Evolutionary conservation across 1,284 basidiomycete species (phyloP), one percentile per base, ranked within the genome.

Genomic region (Moesziomyces globuligerus): DNA sequence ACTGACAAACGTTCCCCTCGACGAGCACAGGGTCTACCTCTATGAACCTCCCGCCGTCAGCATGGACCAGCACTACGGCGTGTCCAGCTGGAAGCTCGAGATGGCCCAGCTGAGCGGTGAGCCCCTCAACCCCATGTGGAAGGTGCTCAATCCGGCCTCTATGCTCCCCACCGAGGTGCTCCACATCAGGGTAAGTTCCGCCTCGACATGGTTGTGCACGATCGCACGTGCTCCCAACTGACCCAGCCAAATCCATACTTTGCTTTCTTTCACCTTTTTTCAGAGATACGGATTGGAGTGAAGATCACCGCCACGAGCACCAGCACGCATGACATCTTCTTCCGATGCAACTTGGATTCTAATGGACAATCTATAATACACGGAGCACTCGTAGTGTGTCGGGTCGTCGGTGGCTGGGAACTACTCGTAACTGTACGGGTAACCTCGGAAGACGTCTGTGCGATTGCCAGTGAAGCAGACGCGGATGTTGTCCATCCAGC

Each of bases 81-180:
- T 39, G 15, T 39, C 59, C 3, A 50, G 52, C 21, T 62, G 37
- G 26, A 62, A 50, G 43, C 42, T 62, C 37, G 25, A 55, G n/a
- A 55, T 62, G 38, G 52, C 52, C 3, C 52, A 62, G 26, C 29
- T 62, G 38, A 62, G 52, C 40, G 59, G 59, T 3, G 59, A 62
- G 34, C 34, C 25, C n/a, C 40, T 62, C 21, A 62, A 55, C 28
- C 51, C 47, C 4, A 49, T 66, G 54, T 77, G 68, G 61, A 70
- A 75, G 57, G 42, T 58, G 28, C 64, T 74, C 56, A 67, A 75
- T 45, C 73, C 73, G 25, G 73, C 75, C 11, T 39, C 55, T 24
- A 77, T 77, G 75, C 44, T 77, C 26, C 75, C 75, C 8, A 77
- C 70, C 18, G 62, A 73, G 26, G 59, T 69, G 29, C 49, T 77